Evolutionary conservation across 108 stramenopile species (phyloP), one percentile per base, ranked within the genome.

Genomic region (Conticribra guillardii): DNA sequence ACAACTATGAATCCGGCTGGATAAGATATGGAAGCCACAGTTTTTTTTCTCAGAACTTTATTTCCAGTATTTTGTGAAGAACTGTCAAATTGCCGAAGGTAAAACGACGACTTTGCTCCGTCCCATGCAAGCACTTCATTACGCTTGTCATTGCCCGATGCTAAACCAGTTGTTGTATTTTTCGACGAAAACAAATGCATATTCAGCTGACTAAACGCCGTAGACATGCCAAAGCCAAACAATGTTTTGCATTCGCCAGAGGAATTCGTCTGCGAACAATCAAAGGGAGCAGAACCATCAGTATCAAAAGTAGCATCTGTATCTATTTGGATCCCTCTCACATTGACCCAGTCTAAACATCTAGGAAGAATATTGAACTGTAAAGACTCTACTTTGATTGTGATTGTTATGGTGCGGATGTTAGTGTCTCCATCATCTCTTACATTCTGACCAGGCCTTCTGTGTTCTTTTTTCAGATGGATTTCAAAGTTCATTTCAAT

Each of bases 51-150:
- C 15, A 30, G 33, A 59, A 19, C 9, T 4, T 8, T 22, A 15
- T 48, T n/a, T 21, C 51, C 32, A 46, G 14, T 28, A 21, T 53
- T 33, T 30, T 51, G 14, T 5, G 54, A 51, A 32, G 27, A 26
- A 19, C 5, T n/a, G 45, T 24, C 29, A 3, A n/a, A 26, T 50
- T 46, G 16, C 7, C 32, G 27, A 31, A 75, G 22, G 21, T 63
- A 50, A 54, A 67, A 48, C 30, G 66, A 59, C 54, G 60, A 54
- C 37, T 72, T 54, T 19, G 72, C 30, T 46, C 19, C 49, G 48
- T 57, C 71, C 78, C 78, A 79, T 2, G 78, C 54, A 30, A 72
- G 0, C 21, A 71, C 63, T 67, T 45, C 64, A 14, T 27, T 62
- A n/a, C 54, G 46, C 46, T 55, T 46, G 7, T 45, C 55, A 45